Percentiles rank a stretch among this genome's conserved stretches.
Evolutionary conservation across 2,329 filamentous ascomycete species (phyloP).

Genomic region (Elsinoe perseae): DNA sequence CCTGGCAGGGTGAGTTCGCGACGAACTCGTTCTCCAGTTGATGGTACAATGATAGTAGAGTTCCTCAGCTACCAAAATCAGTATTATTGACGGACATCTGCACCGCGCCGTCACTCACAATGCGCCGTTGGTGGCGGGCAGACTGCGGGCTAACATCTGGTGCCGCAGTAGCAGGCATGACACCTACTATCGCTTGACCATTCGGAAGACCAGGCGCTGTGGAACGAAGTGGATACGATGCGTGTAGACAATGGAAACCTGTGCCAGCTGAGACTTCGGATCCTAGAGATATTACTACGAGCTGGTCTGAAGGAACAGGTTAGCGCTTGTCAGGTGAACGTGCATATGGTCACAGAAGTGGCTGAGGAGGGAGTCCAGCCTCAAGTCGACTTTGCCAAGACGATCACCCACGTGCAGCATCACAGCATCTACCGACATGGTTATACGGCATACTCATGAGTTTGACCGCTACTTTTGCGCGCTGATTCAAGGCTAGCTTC

Average conservation of each 20-base stretch:
- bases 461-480: too few relatives aligned
- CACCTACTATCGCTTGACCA: neutral
- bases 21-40: conserved; percentile 75
- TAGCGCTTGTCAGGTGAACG: neutral
- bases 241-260: too few relatives aligned
- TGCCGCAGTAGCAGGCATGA: neutral
- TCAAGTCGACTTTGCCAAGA: neutral
- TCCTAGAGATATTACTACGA: too few relatives aligned
- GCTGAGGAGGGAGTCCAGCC: neutral
- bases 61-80: conserved; percentile 16
- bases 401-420: neutral
- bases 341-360: neutral
- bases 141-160: neutral
- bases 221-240: neutral
- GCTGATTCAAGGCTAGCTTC: too few relatives aligned
- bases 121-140: conserved; percentile 10
- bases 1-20: conserved; percentile 64
- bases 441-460: too few relatives aligned
- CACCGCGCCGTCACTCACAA: neutral
- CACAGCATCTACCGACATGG: too few relatives aligned
- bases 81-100: neutral
- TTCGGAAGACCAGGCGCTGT: neutral
- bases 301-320: too few relatives aligned
- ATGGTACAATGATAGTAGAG: conserved; percentile 77
- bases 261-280: too few relatives aligned